Base-by-base conservation (phyloP, 768 basidiomycete genomes). In the Pseudohyphozyma bogoriensis region DNA sequence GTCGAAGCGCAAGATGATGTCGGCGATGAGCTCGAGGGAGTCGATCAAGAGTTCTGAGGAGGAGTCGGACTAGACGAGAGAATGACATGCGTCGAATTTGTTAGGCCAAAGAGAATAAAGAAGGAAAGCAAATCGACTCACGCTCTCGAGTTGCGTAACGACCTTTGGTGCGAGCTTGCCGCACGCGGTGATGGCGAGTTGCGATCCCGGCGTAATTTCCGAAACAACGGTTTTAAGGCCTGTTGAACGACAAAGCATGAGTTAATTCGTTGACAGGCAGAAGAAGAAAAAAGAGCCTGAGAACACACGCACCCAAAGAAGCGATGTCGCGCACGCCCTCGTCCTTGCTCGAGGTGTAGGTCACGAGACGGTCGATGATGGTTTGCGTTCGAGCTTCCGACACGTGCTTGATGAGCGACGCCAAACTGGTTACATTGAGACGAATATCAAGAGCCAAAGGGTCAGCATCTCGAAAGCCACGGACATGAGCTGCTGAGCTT, bases 301-400 rank as follows among this genome's bases (percentile, higher is more conserved):
- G 33, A 28, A 13, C 35, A 28, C 29, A 50, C 80, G 59, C 53
- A 95, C 92, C 93, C 57, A 96, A 81, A 46, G 85, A 85, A 12
- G 92, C 89, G 56, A 99, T 91, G 76, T 97, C 92, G 60, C 95
- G 79, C 55, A 93, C 77, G 68, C 95, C 91, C 69, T 96, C 92
- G 56, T 96, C 90, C 71, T 86, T 83, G 24, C 82, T 51, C 18
- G 52, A 81, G 0, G 88, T 88, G 69, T 87, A 87, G 54, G 84
- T 82, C 65, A 93, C 87, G 52, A 99, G 79, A 67, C 85, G 86
- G 73, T 96, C 89, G 51, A 96, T 84, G 29, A 95, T 87, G 51
- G 81, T 76, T 69, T 87, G 85, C 82, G 93, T 85, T 73, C 87
- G 84, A 33, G 77, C 72, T 75, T 88, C 87, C 62, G 83, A 82